Conservation (phyloP, 1,284 basidiomycete genomes). For the Wallemia ichthyophaga region DNA sequence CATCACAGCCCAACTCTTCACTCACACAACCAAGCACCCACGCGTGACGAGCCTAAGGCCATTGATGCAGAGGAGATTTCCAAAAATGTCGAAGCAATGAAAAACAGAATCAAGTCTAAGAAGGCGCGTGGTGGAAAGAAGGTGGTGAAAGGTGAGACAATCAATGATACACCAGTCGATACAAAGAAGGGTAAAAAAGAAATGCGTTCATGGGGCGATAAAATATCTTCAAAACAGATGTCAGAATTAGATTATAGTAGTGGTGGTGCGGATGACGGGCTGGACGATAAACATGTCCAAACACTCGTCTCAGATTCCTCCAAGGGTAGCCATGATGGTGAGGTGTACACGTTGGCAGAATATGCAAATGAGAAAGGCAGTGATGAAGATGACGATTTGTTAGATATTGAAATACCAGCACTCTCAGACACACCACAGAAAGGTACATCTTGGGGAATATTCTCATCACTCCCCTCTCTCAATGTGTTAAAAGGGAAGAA, state of each 20-base stretch:
- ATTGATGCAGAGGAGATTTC: conserved; percentile 66
- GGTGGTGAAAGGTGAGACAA: conserved; percentile 21
- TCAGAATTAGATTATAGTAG: conserved; percentile 48
- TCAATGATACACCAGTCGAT: conserved; percentile 24
- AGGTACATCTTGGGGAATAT: conserved; percentile 7
- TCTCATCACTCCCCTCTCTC: conserved; percentile 45
- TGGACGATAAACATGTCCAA: conserved; percentile 23
- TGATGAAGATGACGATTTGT: conserved; percentile 25
- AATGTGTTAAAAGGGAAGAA: conserved; percentile 13
- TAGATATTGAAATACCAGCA: conserved; percentile 12
- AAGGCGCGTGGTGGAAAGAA: conserved; percentile 24
- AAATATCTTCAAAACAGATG: conserved; percentile 56
- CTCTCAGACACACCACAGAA: not conserved
- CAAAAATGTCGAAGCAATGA: conserved; percentile 66
- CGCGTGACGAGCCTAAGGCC: conserved; percentile 7
- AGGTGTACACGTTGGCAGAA: not conserved
- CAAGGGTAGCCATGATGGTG: conserved; percentile 29
- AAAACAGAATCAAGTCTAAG: conserved; percentile 29
- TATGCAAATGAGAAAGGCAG: conserved; percentile 7
- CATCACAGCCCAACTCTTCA: not conserved
- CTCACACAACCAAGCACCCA: not conserved
- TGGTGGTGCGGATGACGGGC: not conserved
- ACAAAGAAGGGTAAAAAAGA: conserved; percentile 33
- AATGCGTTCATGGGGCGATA: conserved; percentile 74
- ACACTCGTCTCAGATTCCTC: conserved; percentile 45